Percentiles rank a stretch among this genome's conserved stretches.
These are phyloP conservation scores for Apiospora marii DNA, from an alignment of 2,329 filamentous ascomycete species.

Conservation along the genomic window DNA sequence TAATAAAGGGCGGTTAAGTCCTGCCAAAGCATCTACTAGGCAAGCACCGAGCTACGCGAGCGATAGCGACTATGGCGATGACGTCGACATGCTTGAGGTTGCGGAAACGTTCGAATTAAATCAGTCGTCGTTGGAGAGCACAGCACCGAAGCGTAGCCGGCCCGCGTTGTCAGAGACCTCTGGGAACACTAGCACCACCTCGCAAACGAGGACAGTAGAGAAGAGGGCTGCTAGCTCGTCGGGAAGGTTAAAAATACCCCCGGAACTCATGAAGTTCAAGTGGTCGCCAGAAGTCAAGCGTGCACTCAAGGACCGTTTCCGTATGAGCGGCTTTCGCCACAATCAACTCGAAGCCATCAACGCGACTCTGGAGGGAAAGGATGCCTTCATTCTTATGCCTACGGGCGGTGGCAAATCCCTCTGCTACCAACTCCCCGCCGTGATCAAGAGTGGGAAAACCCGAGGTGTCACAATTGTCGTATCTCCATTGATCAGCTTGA, in stretches of 20 bases:
- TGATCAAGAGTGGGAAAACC: slow-evolving; percentile 82
- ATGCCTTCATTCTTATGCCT: slow-evolving; percentile 96
- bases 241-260: slow-evolving; percentile 49
- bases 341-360: slow-evolving; percentile 98
- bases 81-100: slow-evolving; percentile 60
- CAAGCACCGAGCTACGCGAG: slow-evolving; percentile 25
- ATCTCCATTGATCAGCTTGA: slow-evolving; percentile 92
- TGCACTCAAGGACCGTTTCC: slow-evolving; percentile 83
- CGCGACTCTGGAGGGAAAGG: slow-evolving; percentile 83
- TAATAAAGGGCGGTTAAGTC: background rate
- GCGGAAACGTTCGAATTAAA: slow-evolving; percentile 58
- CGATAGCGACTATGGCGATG: slow-evolving; percentile 57
- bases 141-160: slow-evolving; percentile 38
- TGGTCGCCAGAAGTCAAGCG: slow-evolving; percentile 89
- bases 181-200: slow-evolving; percentile 51
- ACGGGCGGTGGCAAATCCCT: slow-evolving; percentile 97
- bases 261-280: slow-evolving; percentile 67
- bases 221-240: slow-evolving; percentile 44
- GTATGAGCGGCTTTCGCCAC: slow-evolving; percentile 84
- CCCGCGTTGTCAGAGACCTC: slow-evolving; percentile 56
- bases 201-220: slow-evolving; percentile 39
- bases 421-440: slow-evolving; percentile 93
- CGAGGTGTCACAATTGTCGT: slow-evolving; percentile 90
- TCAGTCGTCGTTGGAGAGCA: slow-evolving; percentile 44
- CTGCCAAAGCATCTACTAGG: background rate